Conservation (phyloP, 306 rosid species). For the Spatholobus suberectus region DNA sequence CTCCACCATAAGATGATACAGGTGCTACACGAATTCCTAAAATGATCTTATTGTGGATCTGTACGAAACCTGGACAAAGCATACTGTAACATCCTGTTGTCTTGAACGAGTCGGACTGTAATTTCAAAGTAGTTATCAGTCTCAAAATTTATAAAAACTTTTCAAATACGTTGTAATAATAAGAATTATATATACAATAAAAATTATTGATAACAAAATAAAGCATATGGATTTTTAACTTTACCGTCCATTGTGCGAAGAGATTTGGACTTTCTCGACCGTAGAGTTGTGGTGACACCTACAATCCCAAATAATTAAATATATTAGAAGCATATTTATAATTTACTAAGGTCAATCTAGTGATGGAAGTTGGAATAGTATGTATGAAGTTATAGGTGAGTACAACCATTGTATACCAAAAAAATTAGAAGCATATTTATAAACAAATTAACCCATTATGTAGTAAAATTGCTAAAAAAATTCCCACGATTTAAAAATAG, state of each 20-base stretch:
- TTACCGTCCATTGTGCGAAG: slow-evolving; percentile 25
- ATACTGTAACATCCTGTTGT: slow-evolving; percentile 27
- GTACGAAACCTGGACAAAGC: slow-evolving; percentile 26
- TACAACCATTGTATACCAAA: no score
- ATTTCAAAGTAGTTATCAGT: not conserved
- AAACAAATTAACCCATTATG: not conserved
- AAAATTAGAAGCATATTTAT: not conserved
- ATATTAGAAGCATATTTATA: not conserved
- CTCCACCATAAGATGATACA: not conserved
- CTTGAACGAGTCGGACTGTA: slow-evolving; percentile 8
- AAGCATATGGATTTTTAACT: not conserved
- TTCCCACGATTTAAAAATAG: no score
- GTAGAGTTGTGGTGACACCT: slow-evolving; percentile 14
- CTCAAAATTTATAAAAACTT: not conserved
- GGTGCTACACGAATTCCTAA: not conserved
- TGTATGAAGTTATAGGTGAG: no score
- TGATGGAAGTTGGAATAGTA: no score
- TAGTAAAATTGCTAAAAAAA: not conserved
- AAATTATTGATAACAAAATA: not conserved
- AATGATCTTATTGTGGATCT: not conserved
- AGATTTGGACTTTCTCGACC: not conserved
- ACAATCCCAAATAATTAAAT: not conserved
- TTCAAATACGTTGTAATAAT: not conserved
- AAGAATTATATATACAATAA: no score
- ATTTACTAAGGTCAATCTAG: no score